Percentiles rank a stretch among this genome's conserved stretches.
Conservation (phyloP, 192 early-diverging fungal genomes). For the Rhizophagus prolifer region DNA sequence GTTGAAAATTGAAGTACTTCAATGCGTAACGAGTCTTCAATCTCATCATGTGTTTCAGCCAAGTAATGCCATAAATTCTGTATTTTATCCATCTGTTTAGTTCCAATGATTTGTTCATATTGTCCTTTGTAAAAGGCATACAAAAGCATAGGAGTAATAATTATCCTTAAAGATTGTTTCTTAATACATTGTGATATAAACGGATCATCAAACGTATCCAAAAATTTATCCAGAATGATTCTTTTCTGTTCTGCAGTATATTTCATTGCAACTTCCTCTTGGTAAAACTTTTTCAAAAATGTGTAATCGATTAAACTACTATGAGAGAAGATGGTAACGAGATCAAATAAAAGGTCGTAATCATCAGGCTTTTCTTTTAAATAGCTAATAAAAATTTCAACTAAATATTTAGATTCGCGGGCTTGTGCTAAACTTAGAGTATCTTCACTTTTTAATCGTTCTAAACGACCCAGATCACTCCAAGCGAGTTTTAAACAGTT, state of each 20-base stretch:
- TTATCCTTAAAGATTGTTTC: slow-evolving; percentile 69
- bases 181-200: slow-evolving; percentile 60
- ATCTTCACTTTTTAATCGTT: slow-evolving; percentile 49
- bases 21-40: slow-evolving; percentile 68
- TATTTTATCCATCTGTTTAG: slow-evolving; percentile 58
- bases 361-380: slow-evolving; percentile 62
- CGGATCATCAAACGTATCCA: slow-evolving; percentile 67
- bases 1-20: slow-evolving; percentile 93
- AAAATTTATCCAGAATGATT: slow-evolving; percentile 71
- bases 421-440: slow-evolving; percentile 38
- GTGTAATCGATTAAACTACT: slow-evolving; percentile 66
- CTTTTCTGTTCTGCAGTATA: slow-evolving; percentile 59
- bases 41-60: slow-evolving; percentile 57
- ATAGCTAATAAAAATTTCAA: slow-evolving; percentile 74
- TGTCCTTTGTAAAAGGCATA: slow-evolving; percentile 59
- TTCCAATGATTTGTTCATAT: slow-evolving; percentile 57
- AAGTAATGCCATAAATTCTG: slow-evolving; percentile 53
- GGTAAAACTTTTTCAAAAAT: slow-evolving; percentile 67
- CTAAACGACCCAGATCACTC: slow-evolving; percentile 44
- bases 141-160: slow-evolving; percentile 87
- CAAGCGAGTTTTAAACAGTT: slow-evolving; percentile 54
- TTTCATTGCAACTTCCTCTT: slow-evolving; percentile 63
- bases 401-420: slow-evolving; percentile 59
- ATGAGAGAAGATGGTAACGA: slow-evolving; percentile 68
- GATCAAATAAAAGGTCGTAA: slow-evolving; percentile 69